Evolutionary conservation across 495 filamentous ascomycete species (phyloP).

Genomic region (Tuber microsphaerosporum): DNA sequence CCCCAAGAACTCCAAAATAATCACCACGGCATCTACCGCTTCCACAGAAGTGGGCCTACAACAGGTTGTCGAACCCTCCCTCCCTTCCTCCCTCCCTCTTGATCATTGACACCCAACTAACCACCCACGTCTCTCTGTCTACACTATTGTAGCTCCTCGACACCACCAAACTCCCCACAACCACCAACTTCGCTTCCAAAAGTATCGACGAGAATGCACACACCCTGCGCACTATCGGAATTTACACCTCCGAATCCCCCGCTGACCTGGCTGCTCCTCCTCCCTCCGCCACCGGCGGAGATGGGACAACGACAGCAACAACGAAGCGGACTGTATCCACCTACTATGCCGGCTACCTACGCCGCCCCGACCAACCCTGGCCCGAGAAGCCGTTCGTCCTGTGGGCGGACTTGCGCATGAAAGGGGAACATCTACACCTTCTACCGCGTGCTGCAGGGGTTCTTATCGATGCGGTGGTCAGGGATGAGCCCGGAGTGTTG

Average conservation of each 20-base stretch:
- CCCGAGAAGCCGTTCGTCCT: constrained; percentile 3
- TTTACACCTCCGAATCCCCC: not conserved
- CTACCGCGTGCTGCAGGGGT: constrained; percentile 1
- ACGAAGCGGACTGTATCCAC: not conserved
- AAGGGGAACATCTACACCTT: not conserved
- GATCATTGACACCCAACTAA: not conserved
- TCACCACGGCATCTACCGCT: not conserved
- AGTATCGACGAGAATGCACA: not conserved
- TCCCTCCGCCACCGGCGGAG: not conserved
- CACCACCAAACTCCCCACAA: not conserved
- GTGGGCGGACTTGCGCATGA: constrained; percentile 4
- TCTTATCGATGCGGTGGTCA: not conserved
- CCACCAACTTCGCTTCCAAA: not conserved
- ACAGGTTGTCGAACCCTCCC: not conserved
- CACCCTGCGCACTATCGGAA: not conserved
- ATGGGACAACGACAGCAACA: not conserved
- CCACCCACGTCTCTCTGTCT: not conserved
- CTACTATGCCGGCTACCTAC: not conserved
- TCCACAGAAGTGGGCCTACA: not conserved
- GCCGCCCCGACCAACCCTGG: not conserved
- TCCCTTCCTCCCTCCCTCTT: not conserved
- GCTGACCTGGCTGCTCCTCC: not conserved
- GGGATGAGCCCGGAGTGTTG: constrained; percentile 2
- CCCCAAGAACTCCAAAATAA: not conserved
- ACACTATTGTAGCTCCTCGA: not conserved